Evolutionary conservation across 2,329 filamentous ascomycete genomes (phyloP).

Genomic region (Massarina eburnea): DNA sequence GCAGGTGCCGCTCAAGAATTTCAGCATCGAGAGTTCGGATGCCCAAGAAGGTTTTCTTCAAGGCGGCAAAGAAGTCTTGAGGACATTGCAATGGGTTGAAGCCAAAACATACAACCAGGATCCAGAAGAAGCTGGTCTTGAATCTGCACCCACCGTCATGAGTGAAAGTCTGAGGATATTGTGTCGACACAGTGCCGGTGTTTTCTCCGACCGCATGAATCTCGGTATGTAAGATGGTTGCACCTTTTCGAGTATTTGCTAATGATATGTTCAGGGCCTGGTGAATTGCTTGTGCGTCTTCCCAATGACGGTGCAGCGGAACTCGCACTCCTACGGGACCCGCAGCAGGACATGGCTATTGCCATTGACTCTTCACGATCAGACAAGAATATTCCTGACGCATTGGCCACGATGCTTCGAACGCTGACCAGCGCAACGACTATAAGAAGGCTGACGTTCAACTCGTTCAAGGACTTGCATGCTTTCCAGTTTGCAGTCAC

Average conservation of each 20-base stretch:
- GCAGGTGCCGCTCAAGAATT: conserved; percentile 67
- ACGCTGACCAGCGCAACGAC: conserved; percentile 61
- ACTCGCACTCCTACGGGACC: conserved; percentile 57
- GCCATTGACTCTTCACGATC: conserved; percentile 58
- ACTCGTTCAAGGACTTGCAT: conserved; percentile 63
- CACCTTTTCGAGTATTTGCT: background rate
- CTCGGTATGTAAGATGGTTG: conserved; percentile 52
- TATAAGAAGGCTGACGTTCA: conserved; percentile 65
- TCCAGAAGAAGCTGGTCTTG: conserved; percentile 56
- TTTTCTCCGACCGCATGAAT: conserved; percentile 81
- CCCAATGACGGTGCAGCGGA: conserved; percentile 42
- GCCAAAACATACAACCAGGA: conserved; percentile 73
- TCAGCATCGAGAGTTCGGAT: conserved; percentile 63
- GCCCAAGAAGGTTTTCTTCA: conserved; percentile 48
- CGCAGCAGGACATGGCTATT: conserved; percentile 76
- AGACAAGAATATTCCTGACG: conserved; percentile 53
- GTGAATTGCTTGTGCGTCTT: conserved; percentile 51
- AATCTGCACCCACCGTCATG: conserved; percentile 67
- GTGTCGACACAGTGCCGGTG: conserved; percentile 73
- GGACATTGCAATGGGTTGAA: conserved; percentile 62
- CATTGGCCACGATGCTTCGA: conserved; percentile 66
- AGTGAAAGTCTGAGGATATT: conserved; percentile 76
- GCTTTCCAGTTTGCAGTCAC: conserved; percentile 77
- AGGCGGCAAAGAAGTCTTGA: conserved; percentile 44
- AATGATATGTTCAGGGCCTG: conserved; percentile 33